Conservation (phyloP, 305 asterid species). For the Rubia tinctorum region DNA sequence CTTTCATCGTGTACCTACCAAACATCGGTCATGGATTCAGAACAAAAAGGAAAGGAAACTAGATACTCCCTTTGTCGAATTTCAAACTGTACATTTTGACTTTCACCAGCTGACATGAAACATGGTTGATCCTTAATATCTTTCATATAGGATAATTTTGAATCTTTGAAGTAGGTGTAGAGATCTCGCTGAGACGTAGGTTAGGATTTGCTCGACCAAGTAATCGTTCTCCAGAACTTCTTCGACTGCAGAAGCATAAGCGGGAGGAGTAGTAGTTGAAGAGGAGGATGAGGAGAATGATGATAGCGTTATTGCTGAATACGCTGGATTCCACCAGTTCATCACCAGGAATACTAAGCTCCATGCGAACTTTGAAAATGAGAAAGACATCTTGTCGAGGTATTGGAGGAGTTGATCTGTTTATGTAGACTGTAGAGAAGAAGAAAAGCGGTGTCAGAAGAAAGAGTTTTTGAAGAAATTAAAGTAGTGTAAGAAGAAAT, state of each 20-base stretch:
- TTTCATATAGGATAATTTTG: no score
- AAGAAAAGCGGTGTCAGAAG: no score
- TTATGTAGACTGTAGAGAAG: background rate
- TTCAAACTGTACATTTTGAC: no score
- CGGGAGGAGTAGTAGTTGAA: background rate
- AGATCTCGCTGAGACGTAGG: constrained; percentile 8
- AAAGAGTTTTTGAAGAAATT: no score
- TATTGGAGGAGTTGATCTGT: no score
- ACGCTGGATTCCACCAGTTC: constrained; percentile 2
- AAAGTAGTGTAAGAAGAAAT: no score
- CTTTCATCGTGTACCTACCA: background rate
- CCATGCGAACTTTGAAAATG: background rate
- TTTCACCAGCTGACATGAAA: no score
- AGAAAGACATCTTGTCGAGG: no score
- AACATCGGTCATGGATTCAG: no score
- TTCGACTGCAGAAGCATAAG: background rate
- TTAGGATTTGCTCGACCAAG: constrained; percentile 6
- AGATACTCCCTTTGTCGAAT: no score
- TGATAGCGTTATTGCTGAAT: background rate
- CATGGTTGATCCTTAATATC: no score
- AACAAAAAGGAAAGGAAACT: no score
- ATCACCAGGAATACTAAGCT: background rate
- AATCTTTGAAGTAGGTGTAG: background rate
- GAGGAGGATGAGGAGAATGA: background rate
- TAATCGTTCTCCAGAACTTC: background rate